Conservation (phyloP, 768 basidiomycete species). For the Panaeolus papilionaceus region DNA sequence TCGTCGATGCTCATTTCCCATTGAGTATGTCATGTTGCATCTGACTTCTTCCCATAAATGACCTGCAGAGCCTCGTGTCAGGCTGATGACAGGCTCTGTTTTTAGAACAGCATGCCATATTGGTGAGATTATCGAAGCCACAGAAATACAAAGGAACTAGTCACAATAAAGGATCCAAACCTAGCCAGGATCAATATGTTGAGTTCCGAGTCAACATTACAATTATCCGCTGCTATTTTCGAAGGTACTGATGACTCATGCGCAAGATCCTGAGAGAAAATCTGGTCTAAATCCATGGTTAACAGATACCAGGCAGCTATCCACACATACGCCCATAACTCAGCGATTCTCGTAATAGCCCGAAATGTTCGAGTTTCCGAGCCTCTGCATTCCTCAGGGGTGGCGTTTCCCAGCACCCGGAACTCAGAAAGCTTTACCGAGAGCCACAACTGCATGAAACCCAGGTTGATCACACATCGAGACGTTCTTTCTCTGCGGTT, state of each 20-base stretch:
- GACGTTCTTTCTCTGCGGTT: not conserved
- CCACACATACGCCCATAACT: not conserved
- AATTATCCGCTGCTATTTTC: not conserved
- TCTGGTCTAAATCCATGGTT: not conserved
- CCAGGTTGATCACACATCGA: not conserved
- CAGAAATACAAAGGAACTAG: not conserved
- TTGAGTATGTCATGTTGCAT: not conserved
- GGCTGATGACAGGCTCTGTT: not conserved
- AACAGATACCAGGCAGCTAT: not conserved
- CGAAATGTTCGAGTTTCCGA: constrained; percentile 6
- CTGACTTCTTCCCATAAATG: not conserved
- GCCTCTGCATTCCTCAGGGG: not conserved
- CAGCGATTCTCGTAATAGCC: not conserved
- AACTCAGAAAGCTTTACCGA: not conserved
- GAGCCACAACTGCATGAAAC: not conserved
- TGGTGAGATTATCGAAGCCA: not conserved
- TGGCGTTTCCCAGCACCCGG: not conserved
- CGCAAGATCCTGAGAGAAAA: not conserved
- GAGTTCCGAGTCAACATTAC: not conserved
- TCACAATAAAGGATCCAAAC: not conserved
- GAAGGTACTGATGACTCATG: not conserved
- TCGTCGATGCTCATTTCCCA: not conserved
- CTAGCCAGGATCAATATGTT: not conserved
- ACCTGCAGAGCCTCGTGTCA: not conserved
- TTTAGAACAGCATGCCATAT: not conserved